Percentiles rank a stretch among this genome's conserved stretches.
phyloP scores from a whole-genome alignment of 1,284 basidiomycete genomes.

The Singerocomus inundabilis region DNA sequence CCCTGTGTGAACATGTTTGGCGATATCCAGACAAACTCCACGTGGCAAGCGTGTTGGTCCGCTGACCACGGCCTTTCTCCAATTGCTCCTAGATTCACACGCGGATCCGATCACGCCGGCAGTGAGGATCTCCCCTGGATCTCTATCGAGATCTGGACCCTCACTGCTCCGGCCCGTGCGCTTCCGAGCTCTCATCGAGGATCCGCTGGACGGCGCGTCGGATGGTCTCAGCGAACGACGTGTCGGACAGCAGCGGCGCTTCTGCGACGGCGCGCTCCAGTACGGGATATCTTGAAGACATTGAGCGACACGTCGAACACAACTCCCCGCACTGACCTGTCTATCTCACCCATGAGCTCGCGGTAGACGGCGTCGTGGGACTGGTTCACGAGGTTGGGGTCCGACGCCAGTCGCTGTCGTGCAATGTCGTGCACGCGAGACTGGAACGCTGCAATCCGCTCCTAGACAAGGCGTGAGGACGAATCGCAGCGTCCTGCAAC shows the following conservation, averaged over 20 bases:
- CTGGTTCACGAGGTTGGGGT: conserved; percentile 53
- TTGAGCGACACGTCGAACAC: neutral
- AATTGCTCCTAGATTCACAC: neutral
- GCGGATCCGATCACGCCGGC: too few species aligned
- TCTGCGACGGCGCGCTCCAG: conserved; percentile 64
- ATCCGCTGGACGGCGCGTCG: conserved; percentile 43
- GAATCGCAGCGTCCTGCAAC: too few species aligned
- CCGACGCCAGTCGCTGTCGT: conserved; percentile 51
- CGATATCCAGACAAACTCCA: too few species aligned
- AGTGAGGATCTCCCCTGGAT: neutral
- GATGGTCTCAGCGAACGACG: conserved; percentile 47
- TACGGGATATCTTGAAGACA: conserved; percentile 14
- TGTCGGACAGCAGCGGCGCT: conserved; percentile 49
- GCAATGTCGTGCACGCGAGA: conserved; percentile 60
- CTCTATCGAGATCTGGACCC: conserved; percentile 1
- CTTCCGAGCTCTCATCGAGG: conserved; percentile 36
- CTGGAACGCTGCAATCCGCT: conserved; percentile 50
- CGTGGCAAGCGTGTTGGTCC: neutral
- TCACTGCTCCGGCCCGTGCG: conserved; percentile 5
- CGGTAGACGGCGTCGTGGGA: conserved; percentile 51
- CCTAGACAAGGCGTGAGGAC: conserved; percentile 36
- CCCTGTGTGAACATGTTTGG: too few species aligned
- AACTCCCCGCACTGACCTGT: conserved; percentile 45
- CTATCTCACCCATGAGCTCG: conserved; percentile 69
- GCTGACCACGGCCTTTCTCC: neutral